Evolutionary conservation across 2,329 filamentous ascomycete species (phyloP).

Genomic region (Curvularia lunata): DNA sequence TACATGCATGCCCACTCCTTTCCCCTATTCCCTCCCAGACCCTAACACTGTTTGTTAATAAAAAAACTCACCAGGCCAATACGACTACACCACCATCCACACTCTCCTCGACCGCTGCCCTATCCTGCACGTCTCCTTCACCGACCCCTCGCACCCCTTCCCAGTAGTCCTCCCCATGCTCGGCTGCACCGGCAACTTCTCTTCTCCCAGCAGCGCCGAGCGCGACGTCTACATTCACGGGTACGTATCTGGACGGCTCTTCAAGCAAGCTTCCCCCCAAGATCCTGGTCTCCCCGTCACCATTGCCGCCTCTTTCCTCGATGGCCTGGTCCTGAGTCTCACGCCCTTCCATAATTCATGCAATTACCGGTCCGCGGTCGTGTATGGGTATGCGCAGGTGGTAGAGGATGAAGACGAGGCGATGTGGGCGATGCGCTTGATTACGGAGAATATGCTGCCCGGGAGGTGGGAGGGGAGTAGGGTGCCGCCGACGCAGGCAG

Average conservation of each 20-base stretch:
- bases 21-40: too few relatives aligned
- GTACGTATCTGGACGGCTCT: slow-evolving; percentile 64
- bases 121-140: slow-evolving; percentile 48
- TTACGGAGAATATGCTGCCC: slow-evolving; percentile 45
- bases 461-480: slow-evolving; percentile 40
- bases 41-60: too few relatives aligned
- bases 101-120: slow-evolving; percentile 40
- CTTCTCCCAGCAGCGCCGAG: slow-evolving; percentile 56
- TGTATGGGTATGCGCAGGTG: slow-evolving; percentile 38
- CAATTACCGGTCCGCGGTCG: slow-evolving; percentile 45
- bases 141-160: slow-evolving; percentile 61
- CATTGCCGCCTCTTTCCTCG: slow-evolving; percentile 28
- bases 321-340: slow-evolving; percentile 45
- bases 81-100: slow-evolving; percentile 47
- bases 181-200: slow-evolving; percentile 45
- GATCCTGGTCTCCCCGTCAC: slow-evolving; percentile 1
- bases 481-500: slow-evolving; percentile 38
- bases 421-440: slow-evolving; percentile 39
- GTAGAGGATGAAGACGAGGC: slow-evolving; percentile 33
- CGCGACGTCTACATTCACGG: slow-evolving; percentile 47
- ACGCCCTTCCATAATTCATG: slow-evolving; percentile 47
- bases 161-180: slow-evolving; percentile 50
- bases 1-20: not conserved
- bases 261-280: slow-evolving; percentile 42
- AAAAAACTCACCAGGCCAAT: slow-evolving; percentile 33